Percentiles rank a stretch among this genome's conserved stretches.
Conservation (phyloP, 2,329 filamentous ascomycete species). For the Cephalotrichum gorgonifer region DNA sequence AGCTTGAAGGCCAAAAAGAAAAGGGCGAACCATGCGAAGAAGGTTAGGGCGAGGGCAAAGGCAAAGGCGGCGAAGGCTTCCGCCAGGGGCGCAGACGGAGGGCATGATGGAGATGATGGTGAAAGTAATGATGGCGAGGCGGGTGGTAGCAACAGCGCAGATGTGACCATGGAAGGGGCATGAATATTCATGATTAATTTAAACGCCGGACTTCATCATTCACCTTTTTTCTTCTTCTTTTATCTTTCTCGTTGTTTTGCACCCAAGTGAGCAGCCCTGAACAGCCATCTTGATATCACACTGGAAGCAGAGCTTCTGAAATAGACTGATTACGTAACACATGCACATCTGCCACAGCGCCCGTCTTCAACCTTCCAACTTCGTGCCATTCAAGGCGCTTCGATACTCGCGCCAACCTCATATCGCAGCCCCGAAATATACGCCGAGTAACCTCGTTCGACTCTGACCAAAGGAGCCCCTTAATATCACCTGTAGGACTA, state of each 20-base stretch:
- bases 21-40: slow-evolving; percentile 48
- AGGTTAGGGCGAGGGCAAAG: slow-evolving; percentile 47
- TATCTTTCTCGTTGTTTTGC: no score
- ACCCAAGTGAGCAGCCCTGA: no score
- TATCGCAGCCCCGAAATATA: no score
- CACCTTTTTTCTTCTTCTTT: no score
- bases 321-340: no score
- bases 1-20: slow-evolving; percentile 48
- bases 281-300: no score
- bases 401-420: no score
- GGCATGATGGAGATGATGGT: slow-evolving; percentile 8
- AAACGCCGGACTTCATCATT: not conserved
- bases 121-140: slow-evolving; percentile 5
- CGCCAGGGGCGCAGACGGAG: slow-evolving; percentile 12
- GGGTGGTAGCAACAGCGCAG: not conserved
- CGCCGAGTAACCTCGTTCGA: not conserved
- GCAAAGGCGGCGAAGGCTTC: slow-evolving; percentile 39
- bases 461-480: not conserved
- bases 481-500: not conserved
- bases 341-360: no score
- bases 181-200: not conserved
- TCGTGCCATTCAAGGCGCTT: no score
- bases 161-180: not conserved
- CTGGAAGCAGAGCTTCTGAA: no score
- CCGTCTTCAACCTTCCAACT: no score